phyloP scores from a whole-genome alignment of 345 rosid genomes.

The Durio zibethinus region DNA sequence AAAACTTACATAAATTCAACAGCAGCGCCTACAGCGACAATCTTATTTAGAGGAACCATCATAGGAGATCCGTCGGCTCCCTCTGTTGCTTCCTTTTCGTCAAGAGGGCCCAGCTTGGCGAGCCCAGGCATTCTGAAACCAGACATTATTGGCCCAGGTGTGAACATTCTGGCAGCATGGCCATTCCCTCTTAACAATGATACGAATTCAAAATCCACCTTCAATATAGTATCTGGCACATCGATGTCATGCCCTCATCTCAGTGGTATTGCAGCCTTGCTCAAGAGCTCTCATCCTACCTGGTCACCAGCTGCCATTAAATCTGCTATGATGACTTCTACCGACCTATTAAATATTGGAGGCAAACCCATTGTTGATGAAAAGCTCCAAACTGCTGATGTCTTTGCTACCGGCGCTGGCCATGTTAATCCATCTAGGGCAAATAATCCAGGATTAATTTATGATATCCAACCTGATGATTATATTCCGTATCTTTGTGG shows the following conservation, averaged over 20 bases:
- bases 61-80: constrained; percentile 30
- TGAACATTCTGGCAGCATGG: constrained; percentile 41
- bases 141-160: constrained; percentile 41
- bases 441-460: constrained; percentile 53
- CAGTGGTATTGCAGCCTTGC: constrained; percentile 43
- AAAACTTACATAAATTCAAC: constrained; percentile 31
- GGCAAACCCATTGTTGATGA: constrained; percentile 43
- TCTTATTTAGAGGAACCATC: constrained; percentile 29
- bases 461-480: constrained; percentile 45
- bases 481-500: constrained; percentile 48
- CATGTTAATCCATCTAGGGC: constrained; percentile 58
- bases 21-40: constrained; percentile 26
- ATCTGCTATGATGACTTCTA: constrained; percentile 50
- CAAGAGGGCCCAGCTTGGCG: constrained; percentile 36
- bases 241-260: constrained; percentile 59
- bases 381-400: constrained; percentile 39
- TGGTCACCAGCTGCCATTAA: constrained; percentile 50
- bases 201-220: constrained; percentile 18
- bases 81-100: constrained; percentile 32
- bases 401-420: constrained; percentile 63
- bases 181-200: constrained; percentile 21
- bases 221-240: constrained; percentile 42
- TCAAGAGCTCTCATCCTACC: constrained; percentile 38
- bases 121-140: constrained; percentile 50
- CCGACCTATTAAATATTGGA: constrained; percentile 24